A percentile compares a stretch with the other conserved stretches of the same genome.
Evolutionary conservation across 164 flowering plant genomes (phyloP).

Genomic region (Piper longum): DNA sequence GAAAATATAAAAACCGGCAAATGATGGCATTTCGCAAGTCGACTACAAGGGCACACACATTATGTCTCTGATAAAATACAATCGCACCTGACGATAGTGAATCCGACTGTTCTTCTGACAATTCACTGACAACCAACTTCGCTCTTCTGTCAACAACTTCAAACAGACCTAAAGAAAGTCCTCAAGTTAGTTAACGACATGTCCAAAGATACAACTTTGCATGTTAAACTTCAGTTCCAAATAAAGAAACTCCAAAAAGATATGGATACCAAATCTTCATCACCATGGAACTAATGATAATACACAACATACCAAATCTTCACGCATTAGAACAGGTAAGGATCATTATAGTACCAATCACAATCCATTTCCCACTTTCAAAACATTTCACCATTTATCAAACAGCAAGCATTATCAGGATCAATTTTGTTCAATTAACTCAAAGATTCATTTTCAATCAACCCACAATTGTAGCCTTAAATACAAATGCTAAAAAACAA

Average conservation of each 20-base stretch:
- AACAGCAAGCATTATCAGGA: too few species aligned
- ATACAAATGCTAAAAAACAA: too few species aligned
- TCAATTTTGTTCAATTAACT: too few species aligned
- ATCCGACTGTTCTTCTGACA: constrained; percentile 61
- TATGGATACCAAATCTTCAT: not conserved
- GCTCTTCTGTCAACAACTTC: constrained; percentile 97
- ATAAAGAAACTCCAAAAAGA: not conserved
- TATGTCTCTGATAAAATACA: not conserved
- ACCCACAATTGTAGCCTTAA: too few species aligned
- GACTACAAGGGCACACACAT: not conserved
- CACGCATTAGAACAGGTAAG: too few species aligned
- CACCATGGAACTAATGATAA: too few species aligned
- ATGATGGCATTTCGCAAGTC: not conserved
- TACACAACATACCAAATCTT: too few species aligned
- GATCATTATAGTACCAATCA: too few species aligned
- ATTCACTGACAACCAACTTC: constrained; percentile 75
- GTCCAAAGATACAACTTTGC: not conserved
- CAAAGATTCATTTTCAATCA: too few species aligned
- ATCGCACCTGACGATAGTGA: constrained; percentile 47
- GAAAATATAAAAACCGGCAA: not conserved
- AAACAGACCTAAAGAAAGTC: constrained; percentile 47
- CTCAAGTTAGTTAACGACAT: not conserved
- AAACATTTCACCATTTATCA: too few species aligned
- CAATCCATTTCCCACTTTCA: too few species aligned
- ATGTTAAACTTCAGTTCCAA: not conserved